Base-by-base conservation (phyloP, 768 basidiomycete species). In the Agaricus blazei region DNA sequence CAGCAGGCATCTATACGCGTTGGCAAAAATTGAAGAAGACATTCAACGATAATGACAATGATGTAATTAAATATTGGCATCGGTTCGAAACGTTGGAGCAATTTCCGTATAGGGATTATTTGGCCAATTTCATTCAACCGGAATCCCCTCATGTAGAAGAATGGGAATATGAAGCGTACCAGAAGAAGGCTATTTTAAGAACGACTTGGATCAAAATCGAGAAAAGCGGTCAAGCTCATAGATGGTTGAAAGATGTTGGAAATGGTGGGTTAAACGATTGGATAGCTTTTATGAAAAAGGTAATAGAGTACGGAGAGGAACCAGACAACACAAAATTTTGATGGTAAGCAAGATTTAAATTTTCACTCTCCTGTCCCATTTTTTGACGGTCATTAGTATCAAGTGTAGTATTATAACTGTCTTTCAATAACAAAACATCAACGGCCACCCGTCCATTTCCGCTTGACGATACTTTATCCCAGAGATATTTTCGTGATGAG, bases 231-330 rank as follows among this genome's bases (percentile, higher is more conserved):
- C 78, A 84, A 54, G 84, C 82, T 2, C 75, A 76, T 36, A 70
- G 71, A 15, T 88, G 83, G 83, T 73, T 88, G 24, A 70, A 69
- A 51, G 85, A 78, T 1, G 80, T 90, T n/a, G 88, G 88, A 1
- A 66, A 75, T 63, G 71, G 72, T 23, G 82, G 80, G 27, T 66
- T 78, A 4, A 66, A 79, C 31, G 85, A 89, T 59, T 91, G 89
- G 89, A 72, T 83, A 9, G 76, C 75, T 28, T 56, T 78, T 52
- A 63, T 76, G 63, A 60, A 63, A 53, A 66, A 62, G 48, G 59
- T 80, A 46, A 48, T 72, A 15, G 59, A 58, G 43, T 69, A 65
- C 61, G 69, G 63, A 3, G 58, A 70, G 40, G 67, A 43, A 56
- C 59, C 48, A 26, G 49, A 52, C 26, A 50, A 44, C 41, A 54